Evolutionary conservation across 176 grass and related monocot species (phyloP), one percentile per base, ranked within the genome.

Genomic region (Elymus sibiricus): DNA sequence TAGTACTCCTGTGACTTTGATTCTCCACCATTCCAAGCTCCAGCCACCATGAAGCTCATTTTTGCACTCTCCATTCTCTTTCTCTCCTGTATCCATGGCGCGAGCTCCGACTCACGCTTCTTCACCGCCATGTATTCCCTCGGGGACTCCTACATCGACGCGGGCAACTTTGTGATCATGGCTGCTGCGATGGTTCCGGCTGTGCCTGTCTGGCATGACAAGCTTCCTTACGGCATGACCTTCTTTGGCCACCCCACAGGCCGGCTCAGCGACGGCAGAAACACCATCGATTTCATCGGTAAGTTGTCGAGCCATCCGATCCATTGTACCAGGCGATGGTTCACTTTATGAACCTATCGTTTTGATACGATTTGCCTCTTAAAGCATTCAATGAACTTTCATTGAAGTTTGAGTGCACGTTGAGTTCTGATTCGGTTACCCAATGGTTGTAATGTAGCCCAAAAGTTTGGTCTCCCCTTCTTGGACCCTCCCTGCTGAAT

Each of bases 131-230:
- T 94, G 53, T 92, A 90, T 66, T 61, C 78, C 71, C 47, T 92
- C 1, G 88, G 90, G 5, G 88, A 95, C 76, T 95, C 90, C 8
- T 83, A 83, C 73, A 82, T 87, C 4, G 93, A 95, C 83, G 86
- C 90, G 4, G 93, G 88, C 70, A 95, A 95, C 85, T 80, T 84
- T 7, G 19, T 76, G 46, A 63, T 76, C 70, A 82, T 91, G 72
- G 70, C 77, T 0, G 1, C 29, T 5, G n/a, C 6, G 7, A 0
- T 47, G 7, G 71, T 10, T 4, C 70, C 64, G 0, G 11, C 44
- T 4, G 5, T 76, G 1, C 88, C 78, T 1, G n/a, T 64, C 13
- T 67, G 25, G 42, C 34, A 81, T 49, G 66, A 89, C 40, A 86
- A 82, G 25, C 83, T 56, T 17, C 93, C 93, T 22, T 90, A 88